phyloP scores from a whole-genome alignment of 2,329 filamentous ascomycete genomes.

The Magnaporthiopsis poae region DNA sequence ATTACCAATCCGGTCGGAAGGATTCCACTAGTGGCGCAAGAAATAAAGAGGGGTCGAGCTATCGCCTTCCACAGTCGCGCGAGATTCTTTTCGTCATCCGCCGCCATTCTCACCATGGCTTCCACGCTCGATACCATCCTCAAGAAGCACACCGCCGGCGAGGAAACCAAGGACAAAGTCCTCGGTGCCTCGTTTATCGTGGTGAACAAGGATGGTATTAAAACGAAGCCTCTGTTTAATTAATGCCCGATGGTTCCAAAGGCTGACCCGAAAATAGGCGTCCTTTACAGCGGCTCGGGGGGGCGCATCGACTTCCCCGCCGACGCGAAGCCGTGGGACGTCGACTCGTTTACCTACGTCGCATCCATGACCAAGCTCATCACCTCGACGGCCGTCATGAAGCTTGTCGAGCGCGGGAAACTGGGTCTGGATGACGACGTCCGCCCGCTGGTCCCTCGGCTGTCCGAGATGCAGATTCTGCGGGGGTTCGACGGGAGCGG shows the following conservation, averaged over 20 bases:
- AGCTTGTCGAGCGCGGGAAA: conserved; percentile 42
- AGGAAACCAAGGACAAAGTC: conserved; percentile 20
- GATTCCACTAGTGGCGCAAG: too few species aligned
- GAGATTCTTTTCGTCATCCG: too few species aligned
- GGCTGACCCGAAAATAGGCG: conserved; percentile 14
- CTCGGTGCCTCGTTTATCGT: conserved; percentile 21
- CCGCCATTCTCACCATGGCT: too few species aligned
- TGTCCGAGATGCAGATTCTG: conserved; percentile 36
- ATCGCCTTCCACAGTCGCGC: too few species aligned
- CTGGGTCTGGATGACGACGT: conserved; percentile 39
- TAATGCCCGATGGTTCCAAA: too few species aligned
- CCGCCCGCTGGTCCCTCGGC: conserved; percentile 37
- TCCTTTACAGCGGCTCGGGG: conserved; percentile 26
- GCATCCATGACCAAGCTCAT: conserved; percentile 50
- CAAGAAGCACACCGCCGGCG: conserved; percentile 14
- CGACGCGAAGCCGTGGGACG: conserved; percentile 21
- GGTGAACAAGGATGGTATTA: conserved; percentile 17
- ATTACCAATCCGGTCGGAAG: too few species aligned
- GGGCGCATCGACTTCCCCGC: conserved; percentile 26
- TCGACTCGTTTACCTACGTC: conserved; percentile 34
- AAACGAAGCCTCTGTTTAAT: too few species aligned
- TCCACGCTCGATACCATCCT: conserved; percentile 18
- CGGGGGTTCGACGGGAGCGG: conserved; percentile 17
- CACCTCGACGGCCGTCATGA: conserved; percentile 42
- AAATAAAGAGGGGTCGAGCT: too few species aligned